Conservation (phyloP, 2,329 filamentous ascomycete genomes). For the Monilinia polystroma region DNA sequence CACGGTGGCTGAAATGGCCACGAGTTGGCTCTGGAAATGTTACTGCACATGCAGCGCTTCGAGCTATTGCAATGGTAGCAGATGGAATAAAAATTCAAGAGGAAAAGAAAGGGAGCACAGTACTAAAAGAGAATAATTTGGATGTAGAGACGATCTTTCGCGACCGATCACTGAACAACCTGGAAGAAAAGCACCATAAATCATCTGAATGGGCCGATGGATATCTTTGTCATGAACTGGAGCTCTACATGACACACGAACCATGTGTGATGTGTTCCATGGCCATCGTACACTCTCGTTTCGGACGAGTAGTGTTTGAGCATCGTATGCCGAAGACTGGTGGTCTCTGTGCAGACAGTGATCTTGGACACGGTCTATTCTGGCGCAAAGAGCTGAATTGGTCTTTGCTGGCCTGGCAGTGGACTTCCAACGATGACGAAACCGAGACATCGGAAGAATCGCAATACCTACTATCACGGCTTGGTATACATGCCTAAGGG, state of each 20-base stretch:
- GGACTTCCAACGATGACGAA: neutral
- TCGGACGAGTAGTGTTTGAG: slow-evolving; percentile 80
- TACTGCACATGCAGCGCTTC: slow-evolving; percentile 74
- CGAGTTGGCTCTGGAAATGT: slow-evolving; percentile 61
- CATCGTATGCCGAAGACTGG: slow-evolving; percentile 78
- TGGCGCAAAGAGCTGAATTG: slow-evolving; percentile 80
- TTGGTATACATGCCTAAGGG: slow-evolving; percentile 9
- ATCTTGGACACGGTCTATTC: slow-evolving; percentile 64
- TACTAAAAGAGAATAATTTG: slow-evolving; percentile 38
- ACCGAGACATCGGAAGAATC: neutral
- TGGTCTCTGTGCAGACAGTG: slow-evolving; percentile 75
- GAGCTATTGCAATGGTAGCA: slow-evolving; percentile 81
- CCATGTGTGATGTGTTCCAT: slow-evolving; percentile 96
- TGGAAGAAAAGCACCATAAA: slow-evolving; percentile 60
- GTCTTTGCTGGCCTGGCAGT: slow-evolving; percentile 78
- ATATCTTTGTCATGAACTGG: slow-evolving; percentile 90
- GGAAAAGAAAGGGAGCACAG: slow-evolving; percentile 30
- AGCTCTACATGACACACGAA: slow-evolving; percentile 93
- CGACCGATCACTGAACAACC: slow-evolving; percentile 64
- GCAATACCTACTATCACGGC: neutral
- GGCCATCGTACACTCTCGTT: slow-evolving; percentile 91
- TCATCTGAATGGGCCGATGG: slow-evolving; percentile 67
- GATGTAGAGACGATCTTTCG: slow-evolving; percentile 55
- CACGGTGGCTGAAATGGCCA: slow-evolving; percentile 62
- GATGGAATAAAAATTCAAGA: slow-evolving; percentile 47